phyloP scores from a whole-genome alignment of 495 filamentous ascomycete species.

The Penicillium nucicola region DNA sequence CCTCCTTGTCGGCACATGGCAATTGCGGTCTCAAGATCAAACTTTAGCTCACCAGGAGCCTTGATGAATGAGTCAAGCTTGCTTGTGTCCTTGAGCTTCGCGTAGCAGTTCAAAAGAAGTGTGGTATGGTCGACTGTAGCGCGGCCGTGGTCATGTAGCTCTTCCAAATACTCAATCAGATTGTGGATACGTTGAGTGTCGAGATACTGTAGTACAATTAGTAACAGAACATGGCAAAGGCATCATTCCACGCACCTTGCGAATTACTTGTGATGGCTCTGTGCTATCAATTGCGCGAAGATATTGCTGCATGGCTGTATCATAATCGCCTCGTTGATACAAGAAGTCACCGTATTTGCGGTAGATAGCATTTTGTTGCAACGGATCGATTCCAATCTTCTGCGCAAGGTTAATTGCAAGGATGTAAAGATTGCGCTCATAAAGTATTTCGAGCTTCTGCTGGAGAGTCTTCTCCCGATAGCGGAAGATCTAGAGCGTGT shows the following conservation, averaged over 20 bases:
- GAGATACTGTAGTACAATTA: constrained; percentile 59
- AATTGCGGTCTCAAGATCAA: constrained; percentile 96
- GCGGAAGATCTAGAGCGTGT: constrained; percentile 61
- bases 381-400: constrained; percentile 70
- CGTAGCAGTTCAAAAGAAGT: constrained; percentile 92
- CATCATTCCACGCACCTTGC: constrained; percentile 57
- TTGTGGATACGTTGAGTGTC: constrained; percentile 97
- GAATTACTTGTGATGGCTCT: constrained; percentile 89
- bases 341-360: constrained; percentile 92
- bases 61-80: constrained; percentile 97
- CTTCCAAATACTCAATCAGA: constrained; percentile 95
- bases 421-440: constrained; percentile 88
- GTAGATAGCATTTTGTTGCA: constrained; percentile 87
- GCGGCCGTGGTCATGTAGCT: constrained; percentile 89
- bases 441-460: constrained; percentile 90
- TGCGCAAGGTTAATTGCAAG: constrained; percentile 91
- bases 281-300: constrained; percentile 93
- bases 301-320: constrained; percentile 98
- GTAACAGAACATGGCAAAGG: neutral
- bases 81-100: constrained; percentile 91
- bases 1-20: constrained; percentile 96
- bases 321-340: constrained; percentile 93
- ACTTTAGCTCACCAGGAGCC: constrained; percentile 89
- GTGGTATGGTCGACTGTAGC: constrained; percentile 97
- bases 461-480: constrained; percentile 91